Conservation (phyloP, 495 filamentous ascomycete species). For the Aspergillus olivimuriae region DNA sequence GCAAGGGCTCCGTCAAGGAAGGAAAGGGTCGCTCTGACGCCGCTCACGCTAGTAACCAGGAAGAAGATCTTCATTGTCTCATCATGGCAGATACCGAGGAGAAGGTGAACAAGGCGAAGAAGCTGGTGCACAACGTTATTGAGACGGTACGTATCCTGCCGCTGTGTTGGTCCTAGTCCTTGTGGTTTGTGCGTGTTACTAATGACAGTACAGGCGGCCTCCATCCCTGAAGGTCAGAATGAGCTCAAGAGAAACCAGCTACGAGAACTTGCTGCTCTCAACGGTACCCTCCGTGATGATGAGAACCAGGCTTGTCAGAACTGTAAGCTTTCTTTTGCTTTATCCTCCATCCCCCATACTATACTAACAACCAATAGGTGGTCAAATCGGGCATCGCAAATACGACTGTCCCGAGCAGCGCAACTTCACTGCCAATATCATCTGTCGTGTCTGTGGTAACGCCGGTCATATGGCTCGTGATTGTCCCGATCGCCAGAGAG, state of each 20-base stretch:
- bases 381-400: constrained; percentile 97
- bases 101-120: constrained; percentile 97
- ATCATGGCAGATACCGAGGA: constrained; percentile 99
- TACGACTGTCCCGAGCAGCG: constrained; percentile 97
- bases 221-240: constrained; percentile 96
- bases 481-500: constrained; percentile 87
- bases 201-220: constrained; percentile 69
- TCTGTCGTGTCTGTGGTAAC: constrained; percentile 96
- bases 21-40: constrained; percentile 98
- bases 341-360: background rate
- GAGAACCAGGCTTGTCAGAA: constrained; percentile 99
- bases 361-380: constrained; percentile 42
- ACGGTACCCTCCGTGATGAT: constrained; percentile 96
- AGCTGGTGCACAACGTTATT: constrained; percentile 94
- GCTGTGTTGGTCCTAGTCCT: constrained; percentile 5
- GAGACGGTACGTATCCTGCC: constrained; percentile 70
- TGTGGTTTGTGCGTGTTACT: background rate
- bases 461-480: constrained; percentile 90
- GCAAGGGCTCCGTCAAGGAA: constrained; percentile 99
- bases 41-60: constrained; percentile 98
- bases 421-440: constrained; percentile 98
- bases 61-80: constrained; percentile 96
- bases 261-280: constrained; percentile 91
- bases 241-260: constrained; percentile 98
- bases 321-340: constrained; percentile 48